phyloP scores from a whole-genome alignment of 2,329 filamentous ascomycete species.

The Penicillium sp. region DNA sequence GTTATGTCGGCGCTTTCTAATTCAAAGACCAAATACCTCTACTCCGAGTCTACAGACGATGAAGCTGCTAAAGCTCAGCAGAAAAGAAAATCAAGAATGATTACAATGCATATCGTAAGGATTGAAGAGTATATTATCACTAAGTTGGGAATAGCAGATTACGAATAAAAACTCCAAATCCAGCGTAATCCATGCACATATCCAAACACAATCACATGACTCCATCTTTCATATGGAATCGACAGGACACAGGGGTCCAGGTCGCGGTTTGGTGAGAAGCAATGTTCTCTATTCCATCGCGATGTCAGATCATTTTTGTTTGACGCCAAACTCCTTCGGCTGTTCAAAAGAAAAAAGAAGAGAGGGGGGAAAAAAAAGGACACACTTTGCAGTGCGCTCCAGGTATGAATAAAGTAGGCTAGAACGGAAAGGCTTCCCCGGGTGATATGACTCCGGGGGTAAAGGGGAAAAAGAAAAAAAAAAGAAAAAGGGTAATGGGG shows the following conservation, averaged over 20 bases:
- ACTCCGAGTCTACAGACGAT: background rate
- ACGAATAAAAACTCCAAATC: constrained; percentile 21
- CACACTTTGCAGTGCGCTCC: constrained; percentile 3
- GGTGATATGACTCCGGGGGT: background rate
- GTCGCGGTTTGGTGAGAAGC: background rate
- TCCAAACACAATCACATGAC: constrained; percentile 16
- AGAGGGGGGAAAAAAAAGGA: constrained; percentile 12
- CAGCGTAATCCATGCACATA: constrained; percentile 23
- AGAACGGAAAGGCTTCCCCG: constrained; percentile 3
- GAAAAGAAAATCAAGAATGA: background rate
- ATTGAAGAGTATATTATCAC: constrained; percentile 26
- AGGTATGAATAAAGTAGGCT: constrained; percentile 9
- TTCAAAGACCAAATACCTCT: too few relatives aligned
- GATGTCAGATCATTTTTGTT: constrained; percentile 18
- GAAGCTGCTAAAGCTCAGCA: background rate
- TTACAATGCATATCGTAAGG: background rate
- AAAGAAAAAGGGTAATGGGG: constrained; percentile 6
- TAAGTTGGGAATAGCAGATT: constrained; percentile 15
- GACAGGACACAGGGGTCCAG: constrained; percentile 1
- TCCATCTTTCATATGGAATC: constrained; percentile 2
- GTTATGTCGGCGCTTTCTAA: too few relatives aligned
- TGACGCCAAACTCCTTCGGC: constrained; percentile 21
- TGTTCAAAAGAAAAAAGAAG: constrained; percentile 4
- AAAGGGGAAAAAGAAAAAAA: background rate
- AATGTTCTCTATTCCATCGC: background rate